Evolutionary conservation across 805 yeast species (phyloP).

Genomic region (Metschnikowia shivogae): DNA sequence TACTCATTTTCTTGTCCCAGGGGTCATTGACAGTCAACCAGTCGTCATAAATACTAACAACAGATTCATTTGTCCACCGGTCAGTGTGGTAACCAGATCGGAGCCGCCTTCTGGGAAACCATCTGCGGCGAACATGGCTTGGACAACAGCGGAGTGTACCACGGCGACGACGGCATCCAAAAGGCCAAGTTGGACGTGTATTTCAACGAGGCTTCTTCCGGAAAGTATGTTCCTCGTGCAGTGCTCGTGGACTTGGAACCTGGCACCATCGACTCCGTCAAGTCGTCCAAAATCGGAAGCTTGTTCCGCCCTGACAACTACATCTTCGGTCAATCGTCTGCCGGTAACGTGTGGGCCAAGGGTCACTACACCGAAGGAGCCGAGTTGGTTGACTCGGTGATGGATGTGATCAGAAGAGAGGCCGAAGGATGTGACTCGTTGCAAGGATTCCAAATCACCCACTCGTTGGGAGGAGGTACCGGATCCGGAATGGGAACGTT

Average conservation of each 20-base stretch:
- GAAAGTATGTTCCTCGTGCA: constrained; percentile 91
- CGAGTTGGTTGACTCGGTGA: constrained; percentile 82
- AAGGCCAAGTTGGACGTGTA: constrained; percentile 68
- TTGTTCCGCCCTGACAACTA: constrained; percentile 90
- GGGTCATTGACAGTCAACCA: neutral
- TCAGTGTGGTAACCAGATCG: constrained; percentile 98
- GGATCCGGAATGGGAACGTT: constrained; percentile 97
- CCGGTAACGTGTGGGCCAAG: constrained; percentile 96
- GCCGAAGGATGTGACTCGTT: constrained; percentile 90
- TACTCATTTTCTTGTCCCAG: neutral
- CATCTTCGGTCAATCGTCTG: constrained; percentile 85
- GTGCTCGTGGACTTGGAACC: constrained; percentile 92
- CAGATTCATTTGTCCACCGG: constrained; percentile 95
- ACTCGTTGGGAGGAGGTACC: constrained; percentile 72
- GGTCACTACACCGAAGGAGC: constrained; percentile 98
- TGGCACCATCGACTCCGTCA: constrained; percentile 84
- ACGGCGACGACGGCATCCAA: constrained; percentile 42
- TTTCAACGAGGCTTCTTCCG: constrained; percentile 80
- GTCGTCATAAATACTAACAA: constrained; percentile 10
- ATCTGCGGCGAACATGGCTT: constrained; percentile 86
- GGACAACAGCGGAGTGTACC: constrained; percentile 69
- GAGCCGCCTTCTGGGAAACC: constrained; percentile 93
- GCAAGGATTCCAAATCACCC: constrained; percentile 87
- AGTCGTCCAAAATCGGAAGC: constrained; percentile 75
- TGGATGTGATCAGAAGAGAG: constrained; percentile 89